phyloP scores from a whole-genome alignment of 1,284 basidiomycete species.

The Leccinum cinnamomeum region DNA sequence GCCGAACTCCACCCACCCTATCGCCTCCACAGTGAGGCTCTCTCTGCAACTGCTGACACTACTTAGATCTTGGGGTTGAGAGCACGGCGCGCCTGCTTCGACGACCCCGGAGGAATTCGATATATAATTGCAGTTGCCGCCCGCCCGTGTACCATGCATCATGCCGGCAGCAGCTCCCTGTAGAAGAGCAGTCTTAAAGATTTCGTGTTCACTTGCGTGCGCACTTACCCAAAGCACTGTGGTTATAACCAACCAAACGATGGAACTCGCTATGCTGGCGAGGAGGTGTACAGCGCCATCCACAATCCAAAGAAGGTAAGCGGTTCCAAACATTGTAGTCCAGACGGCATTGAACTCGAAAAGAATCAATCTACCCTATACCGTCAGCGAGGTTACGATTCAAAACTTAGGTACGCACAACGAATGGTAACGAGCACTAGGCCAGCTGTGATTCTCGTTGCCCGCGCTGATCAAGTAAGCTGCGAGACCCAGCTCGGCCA shows the following conservation, averaged over 20 bases:
- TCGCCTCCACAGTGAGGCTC: slow-evolving; percentile 65
- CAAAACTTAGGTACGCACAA: slow-evolving; percentile 47
- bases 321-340: slow-evolving; percentile 66
- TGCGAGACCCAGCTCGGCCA: slow-evolving; percentile 70
- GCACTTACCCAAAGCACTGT: slow-evolving; percentile 59
- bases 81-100: slow-evolving; percentile 22
- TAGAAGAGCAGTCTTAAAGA: slow-evolving; percentile 6
- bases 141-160: slow-evolving; percentile 59
- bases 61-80: slow-evolving; percentile 24
- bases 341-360: slow-evolving; percentile 70
- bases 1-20: slow-evolving; percentile 75
- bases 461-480: slow-evolving; percentile 67
- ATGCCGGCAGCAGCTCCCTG: slow-evolving; percentile 67
- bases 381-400: slow-evolving; percentile 15
- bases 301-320: slow-evolving; percentile 69
- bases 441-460: slow-evolving; percentile 59
- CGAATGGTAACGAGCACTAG: slow-evolving; percentile 60
- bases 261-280: slow-evolving; percentile 73
- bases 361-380: slow-evolving; percentile 49
- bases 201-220: neutral
- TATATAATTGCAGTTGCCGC: slow-evolving; percentile 55
- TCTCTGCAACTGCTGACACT: slow-evolving; percentile 57
- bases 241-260: slow-evolving; percentile 67
- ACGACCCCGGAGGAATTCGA: slow-evolving; percentile 52
- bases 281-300: slow-evolving; percentile 64